Base-by-base conservation (phyloP, 2,329 filamentous ascomycete species). In the Xylaria sp. region DNA sequence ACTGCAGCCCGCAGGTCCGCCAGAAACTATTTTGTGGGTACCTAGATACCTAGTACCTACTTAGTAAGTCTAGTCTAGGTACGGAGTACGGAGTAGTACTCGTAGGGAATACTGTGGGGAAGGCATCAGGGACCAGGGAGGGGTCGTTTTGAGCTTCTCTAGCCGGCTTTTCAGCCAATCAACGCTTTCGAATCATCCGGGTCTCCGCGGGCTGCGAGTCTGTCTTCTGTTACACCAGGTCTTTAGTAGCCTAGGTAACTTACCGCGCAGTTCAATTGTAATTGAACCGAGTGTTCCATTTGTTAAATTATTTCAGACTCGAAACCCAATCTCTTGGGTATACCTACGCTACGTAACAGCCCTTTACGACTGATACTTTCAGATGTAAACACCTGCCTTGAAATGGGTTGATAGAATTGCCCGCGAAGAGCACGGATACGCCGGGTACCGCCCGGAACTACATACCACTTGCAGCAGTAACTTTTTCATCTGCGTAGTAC, bases 1-100 rank as follows among this genome's bases (percentile, higher is more conserved):
- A 32, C 42, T 53, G 66, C 53, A 42, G 53, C 48, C 63, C 66
- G 59, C 68, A 71, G 68, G 64, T 64, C 67, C 67, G 64, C 69
- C 50, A 50, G 47, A 60, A 47, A 51, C 53, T 55, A 6, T 35
- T 21, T 32, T 51, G 27, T 35, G 50, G 44, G 44, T 21, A 40
- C 10, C 21, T 51, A 53, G n/a, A n/a, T n/a, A n/a, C n/a, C n/a
- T n/a, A n/a, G n/a, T n/a, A n/a, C n/a, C n/a, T n/a, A n/a, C n/a
- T n/a, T n/a, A n/a, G n/a, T n/a, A n/a, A n/a, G n/a, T n/a, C n/a
- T n/a, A n/a, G n/a, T n/a, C n/a, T n/a, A n/a, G n/a, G n/a, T n/a
- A n/a, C n/a, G n/a, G n/a, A n/a, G n/a, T n/a, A n/a, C n/a, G n/a
- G n/a, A n/a, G n/a, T n/a, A n/a, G n/a, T n/a, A n/a, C n/a, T n/a